Evolutionary conservation across 352 stramenopile species (phyloP).

Genomic region (Blastocystis sp.): DNA sequence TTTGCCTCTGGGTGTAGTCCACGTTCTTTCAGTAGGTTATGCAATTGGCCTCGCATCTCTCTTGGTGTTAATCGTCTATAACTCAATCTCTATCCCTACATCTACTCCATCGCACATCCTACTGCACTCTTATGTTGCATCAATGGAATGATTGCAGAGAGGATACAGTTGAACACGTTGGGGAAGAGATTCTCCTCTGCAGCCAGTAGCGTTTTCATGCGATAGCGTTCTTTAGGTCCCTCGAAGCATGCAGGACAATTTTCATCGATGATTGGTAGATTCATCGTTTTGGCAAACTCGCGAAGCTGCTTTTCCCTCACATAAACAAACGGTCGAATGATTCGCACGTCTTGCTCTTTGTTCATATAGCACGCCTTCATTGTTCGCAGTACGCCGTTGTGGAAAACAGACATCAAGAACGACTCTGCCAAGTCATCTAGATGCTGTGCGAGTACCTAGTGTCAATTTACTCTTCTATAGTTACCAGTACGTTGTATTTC

Average conservation of each 20-base stretch:
- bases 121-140: constrained; percentile 52
- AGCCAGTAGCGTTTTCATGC: constrained; percentile 92
- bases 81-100: not conserved
- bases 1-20: not conserved
- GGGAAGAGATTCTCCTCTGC: constrained; percentile 86
- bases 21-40: not conserved
- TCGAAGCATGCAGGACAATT: constrained; percentile 98
- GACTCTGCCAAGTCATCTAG: constrained; percentile 92
- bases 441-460: constrained; percentile 88
- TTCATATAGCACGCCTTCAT: constrained; percentile 98
- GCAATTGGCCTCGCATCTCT: constrained; percentile 23
- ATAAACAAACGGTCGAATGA: constrained; percentile 91
- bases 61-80: constrained; percentile 43
- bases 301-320: constrained; percentile 86
- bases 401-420: constrained; percentile 95
- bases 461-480: not conserved
- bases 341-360: constrained; percentile 82
- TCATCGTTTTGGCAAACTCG: constrained; percentile 77
- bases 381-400: constrained; percentile 92
- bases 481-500: constrained; percentile 81
- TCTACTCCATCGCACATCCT: constrained; percentile 32
- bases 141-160: constrained; percentile 63
- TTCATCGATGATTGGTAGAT: constrained; percentile 93
- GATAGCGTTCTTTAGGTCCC: constrained; percentile 82
- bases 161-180: constrained; percentile 71